phyloP scores from a whole-genome alignment of 2,329 filamentous ascomycete species.

The Lachnellula hyalina region DNA sequence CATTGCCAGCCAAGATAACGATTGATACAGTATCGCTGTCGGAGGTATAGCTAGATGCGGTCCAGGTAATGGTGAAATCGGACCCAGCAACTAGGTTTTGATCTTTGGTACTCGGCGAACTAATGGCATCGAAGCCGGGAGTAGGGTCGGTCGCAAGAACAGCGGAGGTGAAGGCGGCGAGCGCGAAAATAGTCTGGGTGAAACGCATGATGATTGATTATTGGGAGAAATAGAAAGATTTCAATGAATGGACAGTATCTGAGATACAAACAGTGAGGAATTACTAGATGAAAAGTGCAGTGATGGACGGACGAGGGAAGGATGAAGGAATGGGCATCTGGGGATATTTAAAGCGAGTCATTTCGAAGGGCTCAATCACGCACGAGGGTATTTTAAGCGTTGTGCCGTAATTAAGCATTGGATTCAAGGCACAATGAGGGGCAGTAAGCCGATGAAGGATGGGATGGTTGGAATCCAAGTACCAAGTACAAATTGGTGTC shows the following conservation, averaged over 20 bases:
- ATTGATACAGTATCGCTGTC: constrained; percentile 45
- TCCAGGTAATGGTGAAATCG: constrained; percentile 47
- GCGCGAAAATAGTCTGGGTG: constrained; percentile 23
- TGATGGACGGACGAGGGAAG: background rate
- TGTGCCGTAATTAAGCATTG: background rate
- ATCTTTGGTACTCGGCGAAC: constrained; percentile 37
- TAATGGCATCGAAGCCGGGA: constrained; percentile 51
- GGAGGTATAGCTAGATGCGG: constrained; percentile 28
- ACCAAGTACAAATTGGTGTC: too few species aligned
- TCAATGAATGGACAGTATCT: constrained; percentile 28
- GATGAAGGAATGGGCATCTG: background rate
- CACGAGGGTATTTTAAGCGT: background rate
- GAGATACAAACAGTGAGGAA: constrained; percentile 19
- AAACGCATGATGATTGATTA: constrained; percentile 26
- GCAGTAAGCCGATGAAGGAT: background rate
- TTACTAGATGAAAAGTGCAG: background rate
- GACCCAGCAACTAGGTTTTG: constrained; percentile 41
- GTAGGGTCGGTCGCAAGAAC: constrained; percentile 43
- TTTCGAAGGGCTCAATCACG: background rate
- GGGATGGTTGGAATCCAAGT: too few species aligned
- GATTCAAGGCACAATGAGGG: background rate
- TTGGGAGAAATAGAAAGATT: constrained; percentile 2
- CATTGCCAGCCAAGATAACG: constrained; percentile 48
- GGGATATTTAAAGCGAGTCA: background rate
- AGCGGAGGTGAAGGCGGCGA: constrained; percentile 23